A percentile compares a stretch with the other conserved stretches of the same genome.
Conservation (phyloP, 805 yeast species). For the Lipomyces sp. region DNA sequence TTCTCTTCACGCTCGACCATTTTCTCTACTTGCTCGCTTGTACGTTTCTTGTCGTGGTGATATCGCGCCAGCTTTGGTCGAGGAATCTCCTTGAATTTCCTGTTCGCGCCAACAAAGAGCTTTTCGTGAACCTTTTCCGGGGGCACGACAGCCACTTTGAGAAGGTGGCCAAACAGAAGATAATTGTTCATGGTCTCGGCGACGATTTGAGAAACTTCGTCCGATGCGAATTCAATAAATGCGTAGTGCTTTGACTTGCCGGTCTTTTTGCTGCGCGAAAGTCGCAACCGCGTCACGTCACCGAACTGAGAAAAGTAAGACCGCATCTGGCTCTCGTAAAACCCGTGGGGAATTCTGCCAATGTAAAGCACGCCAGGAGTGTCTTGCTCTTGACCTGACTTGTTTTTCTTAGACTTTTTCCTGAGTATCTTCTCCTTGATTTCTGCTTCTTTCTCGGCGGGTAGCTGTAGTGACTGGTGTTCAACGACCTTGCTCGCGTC, state of each 20-base stretch:
- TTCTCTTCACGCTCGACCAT: slow-evolving; percentile 48
- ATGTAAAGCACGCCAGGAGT: slow-evolving; percentile 58
- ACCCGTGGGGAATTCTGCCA: slow-evolving; percentile 90
- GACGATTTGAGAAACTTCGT: slow-evolving; percentile 80
- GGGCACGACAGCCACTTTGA: slow-evolving; percentile 63
- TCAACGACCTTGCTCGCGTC: no score
- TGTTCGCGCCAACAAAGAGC: slow-evolving; percentile 57
- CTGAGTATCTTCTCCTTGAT: slow-evolving; percentile 18
- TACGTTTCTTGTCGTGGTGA: slow-evolving; percentile 56
- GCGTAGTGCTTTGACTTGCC: slow-evolving; percentile 92
- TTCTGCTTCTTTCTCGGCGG: slow-evolving; percentile 19
- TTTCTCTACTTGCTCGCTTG: slow-evolving; percentile 54
- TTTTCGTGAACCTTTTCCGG: slow-evolving; percentile 43
- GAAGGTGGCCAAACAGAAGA: slow-evolving; percentile 78
- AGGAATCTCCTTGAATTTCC: slow-evolving; percentile 56
- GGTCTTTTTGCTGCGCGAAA: slow-evolving; percentile 84
- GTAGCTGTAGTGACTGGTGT: no score
- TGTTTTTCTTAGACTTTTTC: slow-evolving; percentile 23
- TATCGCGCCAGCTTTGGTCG: slow-evolving; percentile 54
- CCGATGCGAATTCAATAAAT: slow-evolving; percentile 73
- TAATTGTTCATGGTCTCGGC: slow-evolving; percentile 96
- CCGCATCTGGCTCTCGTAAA: slow-evolving; percentile 68
- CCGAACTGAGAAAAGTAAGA: slow-evolving; percentile 91
- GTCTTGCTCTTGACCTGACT: slow-evolving; percentile 31
- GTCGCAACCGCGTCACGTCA: slow-evolving; percentile 66